Evolutionary conservation across 352 stramenopile genomes (phyloP).

Genomic region (Blastocystis hominis): DNA sequence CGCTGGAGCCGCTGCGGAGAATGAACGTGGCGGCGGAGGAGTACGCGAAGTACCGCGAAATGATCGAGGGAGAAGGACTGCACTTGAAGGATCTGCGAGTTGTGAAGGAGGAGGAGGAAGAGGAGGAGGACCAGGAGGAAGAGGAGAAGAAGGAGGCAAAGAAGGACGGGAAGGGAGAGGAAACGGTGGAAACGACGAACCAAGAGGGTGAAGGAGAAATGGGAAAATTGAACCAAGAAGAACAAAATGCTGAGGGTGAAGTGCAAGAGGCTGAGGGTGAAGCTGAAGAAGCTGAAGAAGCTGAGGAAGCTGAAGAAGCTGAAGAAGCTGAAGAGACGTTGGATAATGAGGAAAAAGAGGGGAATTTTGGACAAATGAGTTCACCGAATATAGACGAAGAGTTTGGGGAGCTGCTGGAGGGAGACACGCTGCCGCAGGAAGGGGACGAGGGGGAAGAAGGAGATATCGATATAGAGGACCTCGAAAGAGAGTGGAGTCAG

Average conservation of each 20-base stretch:
- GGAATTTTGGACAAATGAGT: background rate
- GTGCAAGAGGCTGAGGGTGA: background rate
- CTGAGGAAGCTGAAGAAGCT: background rate
- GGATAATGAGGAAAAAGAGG: background rate
- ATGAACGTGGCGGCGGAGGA: slow-evolving; percentile 67
- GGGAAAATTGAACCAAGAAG: background rate
- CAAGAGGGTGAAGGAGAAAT: slow-evolving; percentile 8
- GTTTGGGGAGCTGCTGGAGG: slow-evolving; percentile 23
- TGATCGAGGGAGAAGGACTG: slow-evolving; percentile 22
- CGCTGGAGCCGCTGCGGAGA: slow-evolving; percentile 73
- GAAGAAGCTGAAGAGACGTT: background rate
- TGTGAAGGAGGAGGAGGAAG: background rate
- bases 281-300: background rate
- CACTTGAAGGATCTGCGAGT: background rate
- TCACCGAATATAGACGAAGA: background rate
- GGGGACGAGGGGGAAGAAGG: background rate
- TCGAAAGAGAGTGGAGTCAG: slow-evolving; percentile 53
- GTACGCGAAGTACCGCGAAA: slow-evolving; percentile 68
- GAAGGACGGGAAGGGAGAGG: background rate
- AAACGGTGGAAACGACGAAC: background rate
- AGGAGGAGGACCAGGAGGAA: background rate
- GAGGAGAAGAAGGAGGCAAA: background rate
- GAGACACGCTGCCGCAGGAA: background rate
- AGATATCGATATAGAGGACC: slow-evolving; percentile 53
- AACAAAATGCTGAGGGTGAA: background rate